phyloP scores from a whole-genome alignment of 1,139 yeast species.

The Hansenula lynferdii region DNA sequence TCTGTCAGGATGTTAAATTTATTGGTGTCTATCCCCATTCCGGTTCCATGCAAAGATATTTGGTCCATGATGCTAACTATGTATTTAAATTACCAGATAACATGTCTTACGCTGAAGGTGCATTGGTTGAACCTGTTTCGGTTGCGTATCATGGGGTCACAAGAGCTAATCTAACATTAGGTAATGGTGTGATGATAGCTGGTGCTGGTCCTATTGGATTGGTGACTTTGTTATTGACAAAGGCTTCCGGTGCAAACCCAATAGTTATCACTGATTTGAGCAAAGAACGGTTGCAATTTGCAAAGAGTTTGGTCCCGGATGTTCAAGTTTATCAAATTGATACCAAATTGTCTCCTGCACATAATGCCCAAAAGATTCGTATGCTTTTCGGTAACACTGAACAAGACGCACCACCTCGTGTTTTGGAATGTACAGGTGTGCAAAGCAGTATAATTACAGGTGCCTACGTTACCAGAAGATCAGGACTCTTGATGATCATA shows the following conservation, averaged over 20 bases:
- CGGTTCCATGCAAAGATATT: constrained; percentile 63
- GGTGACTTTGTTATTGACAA: constrained; percentile 69
- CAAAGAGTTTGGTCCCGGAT: constrained; percentile 26
- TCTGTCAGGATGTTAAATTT: constrained; percentile 77
- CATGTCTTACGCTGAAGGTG: constrained; percentile 78
- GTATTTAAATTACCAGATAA: constrained; percentile 73
- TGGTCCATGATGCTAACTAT: constrained; percentile 65
- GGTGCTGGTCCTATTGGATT: constrained; percentile 96
- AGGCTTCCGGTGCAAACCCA: constrained; percentile 73
- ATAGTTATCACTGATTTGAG: constrained; percentile 26
- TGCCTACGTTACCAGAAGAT: constrained; percentile 31
- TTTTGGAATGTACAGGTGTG: constrained; percentile 70
- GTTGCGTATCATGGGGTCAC: constrained; percentile 82
- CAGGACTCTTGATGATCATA: constrained; percentile 29
- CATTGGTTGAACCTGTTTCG: constrained; percentile 79
- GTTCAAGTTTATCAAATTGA: constrained; percentile 29
- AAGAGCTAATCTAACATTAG: constrained; percentile 58
- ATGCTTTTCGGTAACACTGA: constrained; percentile 24
- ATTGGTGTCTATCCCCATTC: constrained; percentile 80
- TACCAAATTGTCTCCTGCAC: constrained; percentile 20
- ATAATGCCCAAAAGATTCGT: constrained; percentile 28
- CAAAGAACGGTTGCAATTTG: constrained; percentile 21
- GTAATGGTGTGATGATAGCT: constrained; percentile 69
- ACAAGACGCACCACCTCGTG: constrained; percentile 30
- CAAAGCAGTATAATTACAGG: constrained; percentile 56